A percentile compares a stretch with the other conserved stretches of the same genome.
Conservation (phyloP, 108 stramenopile species). For the Aureococcus anophagefferens region DNA sequence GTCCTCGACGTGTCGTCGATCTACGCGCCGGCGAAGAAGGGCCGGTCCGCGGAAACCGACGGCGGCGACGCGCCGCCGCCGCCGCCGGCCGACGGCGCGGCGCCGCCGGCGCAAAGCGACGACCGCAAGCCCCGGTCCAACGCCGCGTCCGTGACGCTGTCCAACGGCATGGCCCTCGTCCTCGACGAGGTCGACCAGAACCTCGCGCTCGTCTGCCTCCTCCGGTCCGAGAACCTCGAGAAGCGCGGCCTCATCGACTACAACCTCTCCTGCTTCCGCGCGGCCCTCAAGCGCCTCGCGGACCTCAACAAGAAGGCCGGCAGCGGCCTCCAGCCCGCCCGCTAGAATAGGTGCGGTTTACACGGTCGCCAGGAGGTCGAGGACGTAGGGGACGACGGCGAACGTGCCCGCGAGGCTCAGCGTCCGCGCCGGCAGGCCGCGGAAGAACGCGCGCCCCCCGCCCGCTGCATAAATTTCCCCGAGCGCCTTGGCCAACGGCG, state of each 20-base stretch:
- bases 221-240: constrained; percentile 78
- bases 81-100: background rate
- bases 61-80: constrained; percentile 41
- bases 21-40: constrained; percentile 54
- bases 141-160: background rate
- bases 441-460: background rate
- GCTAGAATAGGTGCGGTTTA: too few species aligned
- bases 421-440: background rate
- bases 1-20: constrained; percentile 97
- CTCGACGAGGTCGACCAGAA: constrained; percentile 62
- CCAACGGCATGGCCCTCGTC: background rate
- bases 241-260: constrained; percentile 91
- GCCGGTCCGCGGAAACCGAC: constrained; percentile 41
- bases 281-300: constrained; percentile 59
- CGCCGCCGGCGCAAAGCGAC: background rate
- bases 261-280: constrained; percentile 87
- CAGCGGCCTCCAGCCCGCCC: too few species aligned
- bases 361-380: too few species aligned
- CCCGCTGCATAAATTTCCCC: background rate
- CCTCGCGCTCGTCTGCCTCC: constrained; percentile 91
- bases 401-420: background rate
- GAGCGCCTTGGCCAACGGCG: background rate
- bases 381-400: background rate
- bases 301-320: constrained; percentile 13
- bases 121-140: background rate